phyloP scores from a whole-genome alignment of 352 stramenopile genomes.

The Globisporangium lucens region DNA sequence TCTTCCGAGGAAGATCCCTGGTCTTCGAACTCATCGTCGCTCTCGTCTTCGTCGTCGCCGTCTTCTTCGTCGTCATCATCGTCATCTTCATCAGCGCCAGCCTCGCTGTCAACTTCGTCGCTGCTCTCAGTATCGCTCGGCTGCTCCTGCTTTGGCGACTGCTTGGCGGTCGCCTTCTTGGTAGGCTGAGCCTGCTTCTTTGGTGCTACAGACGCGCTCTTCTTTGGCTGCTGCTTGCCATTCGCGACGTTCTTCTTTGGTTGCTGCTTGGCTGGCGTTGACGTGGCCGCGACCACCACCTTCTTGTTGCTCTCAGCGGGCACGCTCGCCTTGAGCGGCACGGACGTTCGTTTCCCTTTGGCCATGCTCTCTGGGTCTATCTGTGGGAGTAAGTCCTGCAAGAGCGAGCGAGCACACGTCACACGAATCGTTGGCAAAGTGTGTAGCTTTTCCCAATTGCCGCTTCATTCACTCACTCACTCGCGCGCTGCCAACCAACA shows the following conservation, averaged over 20 bases:
- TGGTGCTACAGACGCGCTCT: conserved; percentile 16
- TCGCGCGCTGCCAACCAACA: conserved; percentile 19
- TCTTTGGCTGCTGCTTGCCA: conserved; percentile 14
- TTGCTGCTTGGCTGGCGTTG: conserved; percentile 4
- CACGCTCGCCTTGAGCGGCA: conserved; percentile 22
- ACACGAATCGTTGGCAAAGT: neutral
- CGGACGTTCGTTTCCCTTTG: conserved; percentile 15
- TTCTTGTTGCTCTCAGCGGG: conserved; percentile 23
- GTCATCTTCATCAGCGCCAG: conserved; percentile 12
- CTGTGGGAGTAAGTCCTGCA: neutral
- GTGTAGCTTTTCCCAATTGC: conserved; percentile 2
- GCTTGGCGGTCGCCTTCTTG: conserved; percentile 10
- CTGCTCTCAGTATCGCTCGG: conserved; percentile 23
- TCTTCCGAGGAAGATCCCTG: conserved; percentile 84
- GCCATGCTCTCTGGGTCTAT: conserved; percentile 13
- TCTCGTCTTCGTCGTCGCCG: conserved; percentile 42
- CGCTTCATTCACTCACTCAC: neutral
- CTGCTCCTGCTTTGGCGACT: conserved; percentile 21
- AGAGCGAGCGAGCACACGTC: conserved; percentile 3
- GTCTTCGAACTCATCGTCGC: conserved; percentile 80
- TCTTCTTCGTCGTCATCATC: conserved; percentile 45
- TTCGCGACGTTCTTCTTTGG: conserved; percentile 6
- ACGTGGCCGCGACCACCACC: conserved; percentile 5
- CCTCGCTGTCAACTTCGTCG: conserved; percentile 20
- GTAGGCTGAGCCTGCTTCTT: conserved; percentile 16